Evolutionary conservation across 225 moss, liverwort and hornwort species (phyloP).

Genomic region (Anthoceros angustus): DNA sequence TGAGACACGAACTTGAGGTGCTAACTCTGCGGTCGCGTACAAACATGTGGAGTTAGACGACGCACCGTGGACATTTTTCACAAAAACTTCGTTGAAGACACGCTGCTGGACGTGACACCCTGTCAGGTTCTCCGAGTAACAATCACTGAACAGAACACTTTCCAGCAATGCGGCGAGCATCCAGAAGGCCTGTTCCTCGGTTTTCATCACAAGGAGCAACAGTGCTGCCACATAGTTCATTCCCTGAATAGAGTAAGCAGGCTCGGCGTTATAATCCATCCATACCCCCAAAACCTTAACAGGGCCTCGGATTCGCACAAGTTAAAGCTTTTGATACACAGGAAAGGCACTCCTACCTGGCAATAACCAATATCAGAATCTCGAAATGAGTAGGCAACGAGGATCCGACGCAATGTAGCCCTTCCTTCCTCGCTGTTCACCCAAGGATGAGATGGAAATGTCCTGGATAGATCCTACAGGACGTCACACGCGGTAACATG

Average conservation of each 20-base stretch:
- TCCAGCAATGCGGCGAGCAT: conserved; percentile 82
- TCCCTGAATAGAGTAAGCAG: conserved; percentile 36
- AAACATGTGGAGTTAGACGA: neutral
- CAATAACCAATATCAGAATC: conserved; percentile 90
- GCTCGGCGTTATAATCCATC: neutral
- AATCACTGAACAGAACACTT: conserved; percentile 74
- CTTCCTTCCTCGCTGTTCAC: conserved; percentile 80
- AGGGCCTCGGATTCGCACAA: too few relatives aligned
- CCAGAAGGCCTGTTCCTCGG: conserved; percentile 94
- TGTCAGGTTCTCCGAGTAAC: conserved; percentile 78
- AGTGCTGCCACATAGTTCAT: conserved; percentile 89
- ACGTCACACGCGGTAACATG: neutral
- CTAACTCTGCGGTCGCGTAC: too few relatives aligned
- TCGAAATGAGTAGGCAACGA: conserved; percentile 84
- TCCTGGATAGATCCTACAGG: conserved; percentile 76
- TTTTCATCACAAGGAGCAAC: conserved; percentile 81
- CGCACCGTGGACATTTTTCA: conserved; percentile 83
- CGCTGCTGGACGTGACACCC: conserved; percentile 93
- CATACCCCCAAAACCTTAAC: too few relatives aligned
- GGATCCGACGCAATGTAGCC: conserved; percentile 74
- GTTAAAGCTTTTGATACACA: too few relatives aligned
- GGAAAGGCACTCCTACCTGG: conserved; percentile 34
- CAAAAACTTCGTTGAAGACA: conserved; percentile 79
- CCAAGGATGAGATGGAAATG: conserved; percentile 75
- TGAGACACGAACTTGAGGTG: neutral